Base-by-base conservation (phyloP, 2,329 filamentous ascomycete species). In the Esteya vermicola region DNA sequence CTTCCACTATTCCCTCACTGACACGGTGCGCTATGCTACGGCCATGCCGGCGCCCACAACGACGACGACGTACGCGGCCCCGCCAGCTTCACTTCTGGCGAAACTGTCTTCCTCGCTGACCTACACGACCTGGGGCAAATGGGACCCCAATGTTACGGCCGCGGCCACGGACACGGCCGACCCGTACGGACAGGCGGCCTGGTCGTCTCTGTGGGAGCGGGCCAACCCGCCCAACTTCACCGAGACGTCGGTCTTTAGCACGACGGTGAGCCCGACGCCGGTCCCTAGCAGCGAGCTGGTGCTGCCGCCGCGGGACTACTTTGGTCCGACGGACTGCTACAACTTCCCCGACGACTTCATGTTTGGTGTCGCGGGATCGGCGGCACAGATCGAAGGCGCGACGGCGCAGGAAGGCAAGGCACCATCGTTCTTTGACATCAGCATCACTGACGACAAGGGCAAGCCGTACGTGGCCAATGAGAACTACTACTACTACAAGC, bases 401-500 rank as follows among this genome's bases (percentile, higher is more conserved):
- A 61, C 55, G 2, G 57, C 60, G 1, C 54, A 59, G 2, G 61
- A 67, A 38, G 65, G 65, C 8, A 57, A 62, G 37, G 52, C 59
- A 0, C 65, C 64, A 0, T 56, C 57, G 4, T 49, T 64, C n/a
- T 54, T 62, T 52, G 65, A 69, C 37, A 56, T 64, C 45, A 42
- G 37, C 5, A 47, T 51, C 23, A 48, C 6, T 36, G 50, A 2
- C 4, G 23, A 37, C 20, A 33, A 36, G 9, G 39, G 44, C 4
- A 57, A 60, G 33, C 43, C 52, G 22, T 57, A 61, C 40, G 54
- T 59, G 27, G 62, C 63, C 3, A 68, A 64, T 32, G 65, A 68
- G 52, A 62, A 70, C 41, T 72, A 72, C 49, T 72, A 69, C 44
- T 52, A 68, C 8, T 73, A 72, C 48, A 72, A 71, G 50, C 69